A percentile compares a stretch with the other conserved stretches of the same genome.
These are phyloP conservation scores for Medicago lupulina DNA, from an alignment of 306 rosid genomes.

Conservation along the genomic window DNA sequence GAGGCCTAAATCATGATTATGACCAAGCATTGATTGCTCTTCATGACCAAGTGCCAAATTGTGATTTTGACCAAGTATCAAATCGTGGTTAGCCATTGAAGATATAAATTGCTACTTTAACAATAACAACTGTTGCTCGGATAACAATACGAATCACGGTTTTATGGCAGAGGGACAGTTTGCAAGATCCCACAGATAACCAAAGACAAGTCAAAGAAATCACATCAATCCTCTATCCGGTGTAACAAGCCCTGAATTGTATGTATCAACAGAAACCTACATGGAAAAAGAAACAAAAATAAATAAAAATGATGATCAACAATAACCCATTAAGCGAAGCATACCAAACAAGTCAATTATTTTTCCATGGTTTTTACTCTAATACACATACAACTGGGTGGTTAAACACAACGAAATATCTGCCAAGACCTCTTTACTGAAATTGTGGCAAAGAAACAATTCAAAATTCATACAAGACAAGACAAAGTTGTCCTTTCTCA, in stretches of 20 bases:
- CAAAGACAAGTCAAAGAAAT: slow-evolving; percentile 31
- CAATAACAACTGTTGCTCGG: slow-evolving; percentile 36
- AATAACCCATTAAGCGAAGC: not conserved
- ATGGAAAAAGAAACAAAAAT: not conserved
- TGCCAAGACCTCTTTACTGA: not conserved
- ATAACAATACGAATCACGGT: slow-evolving; percentile 37
- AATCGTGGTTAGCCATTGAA: slow-evolving; percentile 79
- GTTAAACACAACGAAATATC: slow-evolving; percentile 13
- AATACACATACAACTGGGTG: not conserved
- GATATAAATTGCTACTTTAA: slow-evolving; percentile 32
- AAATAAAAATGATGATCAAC: not conserved
- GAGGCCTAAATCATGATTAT: slow-evolving; percentile 66
- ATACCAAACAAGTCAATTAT: slow-evolving; percentile 35
- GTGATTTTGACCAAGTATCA: slow-evolving; percentile 84
- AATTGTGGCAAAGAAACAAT: slow-evolving; percentile 19
- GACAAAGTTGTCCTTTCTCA: not conserved
- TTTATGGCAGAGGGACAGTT: slow-evolving; percentile 47
- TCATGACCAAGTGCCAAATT: slow-evolving; percentile 77
- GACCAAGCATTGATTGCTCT: slow-evolving; percentile 72
- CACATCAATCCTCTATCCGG: slow-evolving; percentile 23
- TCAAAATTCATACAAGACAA: not conserved
- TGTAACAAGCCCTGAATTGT: slow-evolving; percentile 28
- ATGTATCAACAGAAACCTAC: slow-evolving; percentile 31
- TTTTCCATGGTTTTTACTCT: slow-evolving; percentile 12
- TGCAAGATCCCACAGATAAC: slow-evolving; percentile 42